These are phyloP conservation scores for Quercus bicolor DNA, from an alignment of 306 rosid species.

Conservation along the genomic window DNA sequence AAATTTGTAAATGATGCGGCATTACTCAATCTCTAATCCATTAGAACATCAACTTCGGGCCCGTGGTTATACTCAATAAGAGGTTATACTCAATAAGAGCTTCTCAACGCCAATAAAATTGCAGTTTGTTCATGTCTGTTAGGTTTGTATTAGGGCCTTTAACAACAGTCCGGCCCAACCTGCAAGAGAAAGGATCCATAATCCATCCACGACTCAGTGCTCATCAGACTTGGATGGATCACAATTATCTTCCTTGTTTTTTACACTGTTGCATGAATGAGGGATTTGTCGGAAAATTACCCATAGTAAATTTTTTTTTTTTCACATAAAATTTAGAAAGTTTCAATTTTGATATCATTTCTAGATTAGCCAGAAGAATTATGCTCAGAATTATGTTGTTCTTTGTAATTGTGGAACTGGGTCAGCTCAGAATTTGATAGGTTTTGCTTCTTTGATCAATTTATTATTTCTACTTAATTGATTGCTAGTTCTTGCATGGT, in stretches of 20 bases:
- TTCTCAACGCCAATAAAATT: neutral
- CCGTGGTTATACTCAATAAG: neutral
- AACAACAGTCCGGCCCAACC: no score
- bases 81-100: neutral
- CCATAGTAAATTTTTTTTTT: no score
- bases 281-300: no score
- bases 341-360: neutral
- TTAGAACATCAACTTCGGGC: neutral
- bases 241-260: no score
- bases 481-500: neutral
- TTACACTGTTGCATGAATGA: no score
- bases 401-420: neutral
- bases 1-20: no score
- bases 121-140: no score
- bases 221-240: no score
- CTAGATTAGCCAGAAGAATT: neutral
- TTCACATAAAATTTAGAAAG: no score
- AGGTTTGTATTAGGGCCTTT: no score
- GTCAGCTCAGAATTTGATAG: neutral
- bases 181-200: no score
- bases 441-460: neutral
- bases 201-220: no score
- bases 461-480: neutral
- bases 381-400: neutral
- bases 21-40: neutral